Evolutionary conservation across 805 yeast genomes (phyloP), one percentile per base, ranked within the genome.

Genomic region (Yarrowia sp.): DNA sequence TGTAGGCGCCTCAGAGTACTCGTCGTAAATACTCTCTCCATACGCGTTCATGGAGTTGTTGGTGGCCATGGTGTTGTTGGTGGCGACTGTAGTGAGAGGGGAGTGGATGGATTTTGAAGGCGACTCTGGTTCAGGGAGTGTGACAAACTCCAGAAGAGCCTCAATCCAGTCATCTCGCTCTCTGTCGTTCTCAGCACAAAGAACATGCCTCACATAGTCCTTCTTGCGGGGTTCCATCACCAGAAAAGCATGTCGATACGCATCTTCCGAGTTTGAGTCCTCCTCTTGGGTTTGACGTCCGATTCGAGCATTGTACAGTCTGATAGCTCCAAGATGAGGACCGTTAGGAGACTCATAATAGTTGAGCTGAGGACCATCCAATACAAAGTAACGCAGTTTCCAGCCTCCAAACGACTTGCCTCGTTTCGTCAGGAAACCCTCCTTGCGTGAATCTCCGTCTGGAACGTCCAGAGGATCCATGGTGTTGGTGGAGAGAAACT

Each of bases 111-210:
- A 28, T 36, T 64, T 53, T 14, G 42, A 11, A 11, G 57, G 62
- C 14, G 65, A 63, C n/a, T 47, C 53, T 8, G 62, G 57, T 17
- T 41, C 61, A 4, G 68, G 58, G 4, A 42, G 28, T 13, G 68
- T 62, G 11, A 63, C 66, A 51, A 36, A 53, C 18, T 65, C 77
- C 36, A 80, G 74, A 14, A 82, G 69, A 0, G 78, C 78, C 15
- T 82, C 80, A 8, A 89, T 83, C 95, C 96, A 89, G 9, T 77
- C 77, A 70, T 88, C 92, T 65, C 93, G 81, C 71, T 91, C 96
- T 32, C 79, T 81, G 50, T 88, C 88, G 8, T 88, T 85, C 73
- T 92, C 96, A 1, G 95, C 88, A 74, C 96, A 90, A 63, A 91
- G 82, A 60, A 84, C 81, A 70, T 87, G 90, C 68, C 68, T 47